phyloP scores from a whole-genome alignment of 768 basidiomycete genomes.

The Russula sp. region DNA sequence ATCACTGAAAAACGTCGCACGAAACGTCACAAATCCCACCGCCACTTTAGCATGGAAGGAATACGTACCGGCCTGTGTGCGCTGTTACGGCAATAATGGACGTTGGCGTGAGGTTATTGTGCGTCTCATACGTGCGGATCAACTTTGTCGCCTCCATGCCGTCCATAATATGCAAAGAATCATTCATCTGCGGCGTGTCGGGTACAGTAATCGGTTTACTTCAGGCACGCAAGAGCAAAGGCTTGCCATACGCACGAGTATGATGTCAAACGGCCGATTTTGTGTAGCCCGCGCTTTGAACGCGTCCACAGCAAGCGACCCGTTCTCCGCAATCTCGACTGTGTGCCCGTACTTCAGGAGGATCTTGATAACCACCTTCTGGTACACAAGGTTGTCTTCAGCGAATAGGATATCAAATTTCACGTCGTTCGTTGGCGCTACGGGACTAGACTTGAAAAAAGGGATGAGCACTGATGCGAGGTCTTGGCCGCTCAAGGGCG shows the following conservation, averaged over 20 bases:
- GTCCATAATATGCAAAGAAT: conserved; percentile 98
- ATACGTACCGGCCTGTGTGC: conserved; percentile 86
- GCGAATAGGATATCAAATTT: conserved; percentile 92
- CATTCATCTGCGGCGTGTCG: conserved; percentile 71
- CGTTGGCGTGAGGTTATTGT: conserved; percentile 63
- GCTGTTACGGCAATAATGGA: conserved; percentile 97
- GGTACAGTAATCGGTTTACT: too few relatives aligned
- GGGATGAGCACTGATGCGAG: conserved; percentile 89
- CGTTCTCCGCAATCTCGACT: conserved; percentile 97
- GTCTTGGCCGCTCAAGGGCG: conserved; percentile 83
- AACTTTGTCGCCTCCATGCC: conserved; percentile 96
- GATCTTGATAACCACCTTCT: conserved; percentile 94
- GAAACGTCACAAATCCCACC: background rate
- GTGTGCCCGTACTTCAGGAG: conserved; percentile 94
- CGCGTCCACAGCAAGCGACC: conserved; percentile 87
- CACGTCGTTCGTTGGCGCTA: conserved; percentile 79
- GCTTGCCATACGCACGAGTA: conserved; percentile 59
- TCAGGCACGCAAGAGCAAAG: background rate
- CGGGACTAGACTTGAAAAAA: conserved; percentile 88
- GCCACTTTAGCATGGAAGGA: background rate
- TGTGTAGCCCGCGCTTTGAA: conserved; percentile 75
- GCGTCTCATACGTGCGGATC: conserved; percentile 80
- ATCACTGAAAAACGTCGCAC: conserved; percentile 57
- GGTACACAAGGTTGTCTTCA: conserved; percentile 95
- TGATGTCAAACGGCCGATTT: conserved; percentile 84